Percentiles rank a stretch among this genome's conserved stretches.
These are phyloP conservation scores for Ophiostoma triangulosporum DNA, from an alignment of 2,329 filamentous ascomycete species.

Conservation along the genomic window DNA sequence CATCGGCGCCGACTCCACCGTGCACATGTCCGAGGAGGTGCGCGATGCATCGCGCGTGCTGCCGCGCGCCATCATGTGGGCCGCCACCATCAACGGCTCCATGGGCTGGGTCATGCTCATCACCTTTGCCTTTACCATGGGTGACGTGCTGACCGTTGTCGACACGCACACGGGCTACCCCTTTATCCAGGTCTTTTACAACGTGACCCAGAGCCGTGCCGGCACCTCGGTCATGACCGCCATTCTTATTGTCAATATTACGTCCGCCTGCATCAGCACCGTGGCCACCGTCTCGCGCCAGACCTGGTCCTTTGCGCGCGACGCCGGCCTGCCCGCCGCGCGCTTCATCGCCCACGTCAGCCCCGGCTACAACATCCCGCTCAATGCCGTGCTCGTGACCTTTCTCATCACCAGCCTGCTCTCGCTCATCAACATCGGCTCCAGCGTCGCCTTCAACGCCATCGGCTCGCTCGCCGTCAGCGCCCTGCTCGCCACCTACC, in stretches of 20 bases:
- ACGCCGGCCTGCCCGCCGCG: conserved; percentile 28
- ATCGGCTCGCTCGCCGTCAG: conserved; percentile 37
- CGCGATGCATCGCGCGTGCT: conserved; percentile 22
- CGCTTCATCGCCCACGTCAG: conserved; percentile 24
- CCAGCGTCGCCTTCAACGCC: conserved; percentile 37
- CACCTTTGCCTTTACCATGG: conserved; percentile 24
- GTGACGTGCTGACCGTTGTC: conserved; percentile 16
- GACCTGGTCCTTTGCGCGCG: conserved; percentile 38
- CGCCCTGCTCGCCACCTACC: conserved; percentile 37
- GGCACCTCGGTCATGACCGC: conserved; percentile 36
- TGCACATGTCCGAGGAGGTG: conserved; percentile 28
- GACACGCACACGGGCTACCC: conserved; percentile 36
- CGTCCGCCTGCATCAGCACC: conserved; percentile 36
- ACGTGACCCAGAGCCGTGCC: conserved; percentile 32
- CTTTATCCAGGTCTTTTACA: conserved; percentile 44
- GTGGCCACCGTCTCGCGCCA: conserved; percentile 44
- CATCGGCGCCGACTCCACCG: conserved; percentile 23
- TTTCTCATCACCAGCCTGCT: conserved; percentile 30
- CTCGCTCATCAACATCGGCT: conserved; percentile 37
- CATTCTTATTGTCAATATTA: conserved; percentile 34
- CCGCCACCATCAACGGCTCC: conserved; percentile 22
- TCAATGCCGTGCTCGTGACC: conserved; percentile 33
- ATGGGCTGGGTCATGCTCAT: conserved; percentile 25
- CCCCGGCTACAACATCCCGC: conserved; percentile 24
- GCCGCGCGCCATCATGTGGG: conserved; percentile 25